These are phyloP conservation scores for Colletotrichum graminicola DNA, from an alignment of 2,329 filamentous ascomycete species.

Conservation along the genomic window DNA sequence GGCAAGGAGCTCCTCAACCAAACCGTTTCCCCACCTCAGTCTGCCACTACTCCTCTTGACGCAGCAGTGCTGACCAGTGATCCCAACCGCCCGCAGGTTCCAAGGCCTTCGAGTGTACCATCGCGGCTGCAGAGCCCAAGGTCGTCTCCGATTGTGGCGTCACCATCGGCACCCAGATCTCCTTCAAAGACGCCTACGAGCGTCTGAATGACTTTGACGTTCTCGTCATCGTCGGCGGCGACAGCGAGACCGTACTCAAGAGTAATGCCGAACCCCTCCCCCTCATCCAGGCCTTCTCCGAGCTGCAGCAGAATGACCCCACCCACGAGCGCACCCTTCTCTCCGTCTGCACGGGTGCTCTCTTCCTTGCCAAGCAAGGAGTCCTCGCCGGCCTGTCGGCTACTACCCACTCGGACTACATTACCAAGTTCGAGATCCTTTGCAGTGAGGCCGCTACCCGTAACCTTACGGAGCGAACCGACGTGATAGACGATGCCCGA, in stretches of 20 bases:
- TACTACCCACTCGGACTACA: slow-evolving; percentile 84
- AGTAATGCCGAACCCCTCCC: slow-evolving; percentile 75
- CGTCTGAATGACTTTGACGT: slow-evolving; percentile 82
- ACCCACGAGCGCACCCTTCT: slow-evolving; percentile 84
- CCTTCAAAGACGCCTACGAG: slow-evolving; percentile 81
- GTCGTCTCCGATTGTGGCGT: slow-evolving; percentile 73
- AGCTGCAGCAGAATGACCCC: slow-evolving; percentile 84
- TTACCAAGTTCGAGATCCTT: slow-evolving; percentile 84
- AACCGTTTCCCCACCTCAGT: slow-evolving; percentile 6
- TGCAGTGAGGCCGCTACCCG: slow-evolving; percentile 80
- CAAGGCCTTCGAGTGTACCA: slow-evolving; percentile 70
- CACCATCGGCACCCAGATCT: slow-evolving; percentile 79
- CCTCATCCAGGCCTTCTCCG: slow-evolving; percentile 81
- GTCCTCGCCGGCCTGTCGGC: slow-evolving; percentile 83
- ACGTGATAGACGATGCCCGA: slow-evolving; percentile 83
- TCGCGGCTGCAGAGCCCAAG: slow-evolving; percentile 66
- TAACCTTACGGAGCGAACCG: slow-evolving; percentile 80
- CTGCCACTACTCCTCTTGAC: not conserved
- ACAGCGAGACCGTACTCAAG: slow-evolving; percentile 73
- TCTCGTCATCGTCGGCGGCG: slow-evolving; percentile 81
- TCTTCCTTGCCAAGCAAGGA: slow-evolving; percentile 81
- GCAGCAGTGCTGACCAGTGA: slow-evolving; percentile 30
- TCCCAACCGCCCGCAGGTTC: slow-evolving; percentile 53
- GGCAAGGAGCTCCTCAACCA: not conserved
- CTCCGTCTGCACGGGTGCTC: slow-evolving; percentile 82